Evolutionary conservation across 305 asterid species (phyloP), one percentile per base, ranked within the genome.

Genomic region (Fraxinus paxiana): DNA sequence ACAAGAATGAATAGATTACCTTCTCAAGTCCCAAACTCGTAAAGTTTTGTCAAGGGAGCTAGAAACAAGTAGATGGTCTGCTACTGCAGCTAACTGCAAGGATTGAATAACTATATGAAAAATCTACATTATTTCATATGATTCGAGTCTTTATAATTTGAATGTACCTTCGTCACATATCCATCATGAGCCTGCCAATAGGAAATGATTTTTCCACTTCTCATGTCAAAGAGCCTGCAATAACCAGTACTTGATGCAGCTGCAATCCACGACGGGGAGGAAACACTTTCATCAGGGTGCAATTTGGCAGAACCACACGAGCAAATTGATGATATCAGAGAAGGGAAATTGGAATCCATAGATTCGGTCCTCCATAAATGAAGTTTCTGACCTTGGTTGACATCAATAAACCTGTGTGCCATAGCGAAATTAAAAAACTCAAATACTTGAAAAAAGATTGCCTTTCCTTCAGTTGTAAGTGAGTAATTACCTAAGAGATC

Each of bases 151-250:
- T 73, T 67, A 34, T 69, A 61, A 69, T 34, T 28, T 74, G 78
- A 79, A 41, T 37, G 80, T 94, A 96, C 99, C 98, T 96, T 91
- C 76, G 98, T 96, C 87, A 96, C 92, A 82, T 89, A 96, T 83
- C 98, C 98, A 89, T 96, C 98, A 88, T 96, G 98, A 82, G 97
- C 99, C 88, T 94, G 97, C 99, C 99, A 94, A 54, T 96, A 89
- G 30, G 97, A 83, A 84, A 93, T 92, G 75, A 92, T 87, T 81
- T 89, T 89, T 80, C 98, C 99, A 86, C 97, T 90, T 86, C 97
- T 92, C 87, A 92, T 83, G 90, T 96, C 99, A 87, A 92, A 90
- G 78, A 94, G 91, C 86, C 89, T 89, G 88, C 98, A 96, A 84
- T 85, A 76, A 79, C 99, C 99, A 78, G 97, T 91, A 86, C 98